Percentiles rank a stretch among this genome's conserved stretches.
Conservation (phyloP, 139 green algal genomes). For the Pleodorina starrii region DNA sequence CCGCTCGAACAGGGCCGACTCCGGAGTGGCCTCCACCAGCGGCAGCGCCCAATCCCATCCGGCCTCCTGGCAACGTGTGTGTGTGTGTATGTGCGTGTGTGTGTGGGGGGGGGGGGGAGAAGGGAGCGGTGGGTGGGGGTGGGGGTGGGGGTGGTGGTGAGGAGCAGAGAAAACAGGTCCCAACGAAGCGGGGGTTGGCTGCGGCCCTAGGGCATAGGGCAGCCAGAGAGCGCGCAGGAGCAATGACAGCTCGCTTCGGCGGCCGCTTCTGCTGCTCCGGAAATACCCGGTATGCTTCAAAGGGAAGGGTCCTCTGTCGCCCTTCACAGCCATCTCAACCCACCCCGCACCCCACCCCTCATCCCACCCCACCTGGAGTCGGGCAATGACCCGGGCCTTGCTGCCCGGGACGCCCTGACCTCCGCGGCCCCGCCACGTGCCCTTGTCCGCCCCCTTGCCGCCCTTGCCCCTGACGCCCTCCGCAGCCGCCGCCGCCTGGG, state of each 20-base stretch:
- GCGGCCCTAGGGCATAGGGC: no score
- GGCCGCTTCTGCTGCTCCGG: no score
- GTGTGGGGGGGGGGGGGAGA: neutral
- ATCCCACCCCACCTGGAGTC: conserved; percentile 51
- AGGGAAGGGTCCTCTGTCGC: no score
- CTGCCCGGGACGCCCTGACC: conserved; percentile 61
- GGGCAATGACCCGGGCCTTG: conserved; percentile 56
- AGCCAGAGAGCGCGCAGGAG: no score
- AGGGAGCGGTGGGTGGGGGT: neutral
- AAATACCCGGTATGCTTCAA: no score
- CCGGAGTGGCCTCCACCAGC: conserved; percentile 55
- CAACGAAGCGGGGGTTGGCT: no score
- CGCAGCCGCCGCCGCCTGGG: neutral
- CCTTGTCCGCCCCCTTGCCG: neutral
- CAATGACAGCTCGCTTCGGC: no score
- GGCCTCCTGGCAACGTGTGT: neutral
- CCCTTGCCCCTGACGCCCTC: neutral
- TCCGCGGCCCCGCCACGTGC: conserved; percentile 16
- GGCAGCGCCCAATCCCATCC: conserved; percentile 6
- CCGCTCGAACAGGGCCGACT: conserved; percentile 68
- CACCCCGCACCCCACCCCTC: no score
- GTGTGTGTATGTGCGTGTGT: no score
- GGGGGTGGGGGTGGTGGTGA: no score
- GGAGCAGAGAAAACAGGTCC: no score
- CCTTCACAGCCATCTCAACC: no score